Base-by-base conservation (phyloP, 345 rosid species). In the Anastatica hierochuntica region DNA sequence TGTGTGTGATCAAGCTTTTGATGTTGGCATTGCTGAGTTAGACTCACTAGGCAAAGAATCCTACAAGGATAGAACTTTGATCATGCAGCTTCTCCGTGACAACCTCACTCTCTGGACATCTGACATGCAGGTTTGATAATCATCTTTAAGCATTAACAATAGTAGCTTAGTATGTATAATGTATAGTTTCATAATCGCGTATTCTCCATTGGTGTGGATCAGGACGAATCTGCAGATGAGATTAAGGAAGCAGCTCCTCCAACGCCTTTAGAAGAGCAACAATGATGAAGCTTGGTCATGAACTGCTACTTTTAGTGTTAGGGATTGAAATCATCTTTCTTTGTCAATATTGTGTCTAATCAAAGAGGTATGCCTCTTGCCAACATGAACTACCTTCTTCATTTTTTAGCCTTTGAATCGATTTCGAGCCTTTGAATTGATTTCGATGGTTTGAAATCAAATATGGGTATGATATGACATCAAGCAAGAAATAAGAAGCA, bases 41-140 rank as follows among this genome's bases (percentile, higher is more conserved):
- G 92, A 83, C 57, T 80, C 97, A 7, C 67, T 83, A 5, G 95
- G 97, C 4, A 92, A 88, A 68, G 97, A 88, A 57, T 88, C 95
- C 17, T 85, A 79, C 78, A 88, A 85, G 81, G 97, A 85, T 36
- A 88, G 87, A 78, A 82, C 92, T 50, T 71, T 21, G 24, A 21
- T 21, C 24, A 21, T 21, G 24, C 24, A 21, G 24, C 24, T 21
- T 21, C 5, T 21, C 37, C 92, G 87, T 14, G 97, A 88, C 76
- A 88, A 88, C 48, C 95, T 88, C 72, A 82, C 87, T 29, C 72
- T 85, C 43, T 85, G 95, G 97, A 88, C 97, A 49, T 88, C 97
- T 3, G 90, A 88, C 56, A 80, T 88, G 89, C 92, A 85, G 92
- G 95, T 88, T 29, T 26, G 16, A 45, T 7, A 10, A 43, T 53